Percentiles rank a stretch among this genome's conserved stretches.
Conservation (phyloP, 208 protist genomes). For the Leishmania martiniquensis region DNA sequence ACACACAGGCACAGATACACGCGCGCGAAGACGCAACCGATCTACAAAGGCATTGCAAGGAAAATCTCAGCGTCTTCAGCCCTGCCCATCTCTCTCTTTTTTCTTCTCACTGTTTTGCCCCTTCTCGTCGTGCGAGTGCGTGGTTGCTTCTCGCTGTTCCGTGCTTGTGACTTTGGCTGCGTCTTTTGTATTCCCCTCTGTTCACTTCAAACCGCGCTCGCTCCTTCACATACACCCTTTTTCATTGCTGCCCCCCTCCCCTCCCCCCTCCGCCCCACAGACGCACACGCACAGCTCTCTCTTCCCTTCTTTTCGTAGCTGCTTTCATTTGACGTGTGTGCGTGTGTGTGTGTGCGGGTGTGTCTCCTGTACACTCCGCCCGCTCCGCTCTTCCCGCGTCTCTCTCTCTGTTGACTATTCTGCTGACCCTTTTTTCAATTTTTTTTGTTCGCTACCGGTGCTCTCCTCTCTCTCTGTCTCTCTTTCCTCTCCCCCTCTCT, state of each 20-base stretch:
- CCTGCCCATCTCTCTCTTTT: background rate
- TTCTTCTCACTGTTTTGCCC: background rate
- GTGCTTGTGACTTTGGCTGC: background rate
- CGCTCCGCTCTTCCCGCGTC: background rate
- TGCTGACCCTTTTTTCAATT: background rate
- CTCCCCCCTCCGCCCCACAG: background rate
- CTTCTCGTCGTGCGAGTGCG: background rate
- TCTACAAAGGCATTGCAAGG: background rate
- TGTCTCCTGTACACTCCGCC: background rate
- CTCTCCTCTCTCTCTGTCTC: background rate
- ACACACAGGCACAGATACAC: background rate
- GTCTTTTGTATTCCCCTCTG: background rate
- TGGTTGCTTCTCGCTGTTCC: background rate
- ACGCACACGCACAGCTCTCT: background rate
- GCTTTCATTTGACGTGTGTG: background rate
- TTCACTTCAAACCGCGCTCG: background rate
- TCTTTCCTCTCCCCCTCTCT: background rate
- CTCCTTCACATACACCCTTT: background rate
- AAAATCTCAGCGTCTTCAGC: background rate
- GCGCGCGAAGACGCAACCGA: no score
- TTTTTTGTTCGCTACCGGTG: background rate
- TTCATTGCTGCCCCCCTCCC: slow-evolving; percentile 6
- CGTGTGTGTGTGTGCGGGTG: background rate
- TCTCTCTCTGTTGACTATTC: background rate
- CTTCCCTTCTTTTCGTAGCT: background rate